Evolutionary conservation across 1,284 basidiomycete genomes (phyloP).

Genomic region (Meripilus lineatus): DNA sequence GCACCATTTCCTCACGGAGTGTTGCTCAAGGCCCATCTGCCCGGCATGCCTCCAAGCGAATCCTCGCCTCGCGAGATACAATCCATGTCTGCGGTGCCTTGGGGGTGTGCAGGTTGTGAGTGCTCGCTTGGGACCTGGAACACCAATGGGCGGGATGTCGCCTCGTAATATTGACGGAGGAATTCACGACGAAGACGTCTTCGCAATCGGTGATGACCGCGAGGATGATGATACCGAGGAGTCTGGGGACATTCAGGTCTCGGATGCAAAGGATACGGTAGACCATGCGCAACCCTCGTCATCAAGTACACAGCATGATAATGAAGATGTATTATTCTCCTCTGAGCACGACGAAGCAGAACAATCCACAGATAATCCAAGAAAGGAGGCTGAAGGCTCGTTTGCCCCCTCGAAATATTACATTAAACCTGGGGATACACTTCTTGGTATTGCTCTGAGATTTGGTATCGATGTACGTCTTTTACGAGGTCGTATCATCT

Average conservation of each 20-base stretch:
- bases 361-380: too few species aligned
- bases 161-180: constrained; percentile 47
- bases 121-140: constrained; percentile 15
- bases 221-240: constrained; percentile 35
- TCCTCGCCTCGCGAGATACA: constrained; percentile 54
- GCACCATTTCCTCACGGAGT: constrained; percentile 43
- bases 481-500: neutral
- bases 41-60: constrained; percentile 46
- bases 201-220: constrained; percentile 58
- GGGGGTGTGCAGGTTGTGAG: constrained; percentile 47
- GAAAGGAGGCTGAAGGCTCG: too few species aligned
- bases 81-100: constrained; percentile 62
- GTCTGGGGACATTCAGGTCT: too few species aligned
- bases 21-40: constrained; percentile 60
- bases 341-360: too few species aligned
- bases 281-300: neutral
- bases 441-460: constrained; percentile 60
- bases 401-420: constrained; percentile 39
- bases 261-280: neutral
- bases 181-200: constrained; percentile 53
- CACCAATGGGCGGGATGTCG: constrained; percentile 2
- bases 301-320: neutral
- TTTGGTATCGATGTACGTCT: constrained; percentile 55
- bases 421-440: constrained; percentile 55
- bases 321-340: constrained; percentile 1